These are phyloP conservation scores for Xylariales sp. DNA, from an alignment of 2,329 filamentous ascomycete species.

Conservation along the genomic window DNA sequence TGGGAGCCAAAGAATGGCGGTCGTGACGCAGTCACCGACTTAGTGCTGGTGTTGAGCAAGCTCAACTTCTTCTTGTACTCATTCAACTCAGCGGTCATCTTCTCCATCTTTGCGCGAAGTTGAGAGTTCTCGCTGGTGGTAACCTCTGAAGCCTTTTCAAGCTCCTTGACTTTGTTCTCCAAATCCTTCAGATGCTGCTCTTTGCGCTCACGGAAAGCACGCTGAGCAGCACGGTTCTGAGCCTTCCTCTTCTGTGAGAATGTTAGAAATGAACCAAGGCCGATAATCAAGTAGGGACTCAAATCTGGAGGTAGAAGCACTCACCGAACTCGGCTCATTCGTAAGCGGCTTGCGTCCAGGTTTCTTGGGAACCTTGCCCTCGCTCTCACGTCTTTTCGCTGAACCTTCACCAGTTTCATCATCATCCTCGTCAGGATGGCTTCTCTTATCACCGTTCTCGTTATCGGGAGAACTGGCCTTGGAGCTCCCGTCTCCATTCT, in stretches of 20 bases:
- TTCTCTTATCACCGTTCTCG: constrained; percentile 65
- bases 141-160: constrained; percentile 78
- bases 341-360: constrained; percentile 93
- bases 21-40: constrained; percentile 1
- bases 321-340: constrained; percentile 90
- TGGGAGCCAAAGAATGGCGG: constrained; percentile 36
- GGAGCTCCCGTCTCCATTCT: no score
- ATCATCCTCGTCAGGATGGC: constrained; percentile 66
- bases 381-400: constrained; percentile 72
- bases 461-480: constrained; percentile 58
- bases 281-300: background rate
- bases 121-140: constrained; percentile 82
- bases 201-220: constrained; percentile 91
- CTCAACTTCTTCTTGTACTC: constrained; percentile 88
- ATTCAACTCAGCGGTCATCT: constrained; percentile 76
- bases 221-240: constrained; percentile 87
- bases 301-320: constrained; percentile 36
- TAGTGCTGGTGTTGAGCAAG: constrained; percentile 37
- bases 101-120: constrained; percentile 82
- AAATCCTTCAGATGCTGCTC: constrained; percentile 86
- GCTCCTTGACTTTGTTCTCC: constrained; percentile 70
- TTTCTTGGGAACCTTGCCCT: constrained; percentile 89
- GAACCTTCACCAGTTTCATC: constrained; percentile 49
- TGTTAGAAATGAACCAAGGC: constrained; percentile 16
- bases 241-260: constrained; percentile 80